Percentiles rank a stretch among this genome's conserved stretches.
These are phyloP conservation scores for Phaffia australis DNA, from an alignment of 768 basidiomycete genomes.

Conservation along the genomic window DNA sequence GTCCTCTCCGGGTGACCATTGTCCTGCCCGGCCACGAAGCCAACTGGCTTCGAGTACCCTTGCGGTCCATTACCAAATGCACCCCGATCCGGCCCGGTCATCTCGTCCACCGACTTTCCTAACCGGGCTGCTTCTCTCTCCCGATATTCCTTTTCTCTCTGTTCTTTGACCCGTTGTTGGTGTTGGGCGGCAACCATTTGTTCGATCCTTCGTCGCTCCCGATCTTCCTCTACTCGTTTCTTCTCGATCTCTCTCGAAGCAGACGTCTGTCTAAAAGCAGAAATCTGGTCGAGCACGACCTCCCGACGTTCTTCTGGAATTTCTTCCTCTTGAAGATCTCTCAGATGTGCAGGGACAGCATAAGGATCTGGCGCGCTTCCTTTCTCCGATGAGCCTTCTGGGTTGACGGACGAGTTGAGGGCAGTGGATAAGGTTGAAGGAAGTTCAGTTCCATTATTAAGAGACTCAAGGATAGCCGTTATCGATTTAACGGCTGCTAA, in stretches of 20 bases:
- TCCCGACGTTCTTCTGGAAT: constrained; percentile 86
- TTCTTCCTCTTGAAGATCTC: constrained; percentile 92
- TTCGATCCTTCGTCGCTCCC: constrained; percentile 44
- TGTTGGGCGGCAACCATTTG: constrained; percentile 10
- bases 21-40: constrained; percentile 56
- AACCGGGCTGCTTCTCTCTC: neutral
- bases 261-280: constrained; percentile 57
- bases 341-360: constrained; percentile 80
- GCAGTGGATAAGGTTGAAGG: constrained; percentile 50
- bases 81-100: constrained; percentile 36
- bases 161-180: neutral
- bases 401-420: constrained; percentile 2
- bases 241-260: constrained; percentile 59
- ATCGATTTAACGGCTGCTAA: constrained; percentile 51
- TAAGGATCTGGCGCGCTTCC: neutral
- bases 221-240: constrained; percentile 78
- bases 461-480: constrained; percentile 25
- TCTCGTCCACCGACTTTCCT: constrained; percentile 31
- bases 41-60: constrained; percentile 64
- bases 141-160: neutral
- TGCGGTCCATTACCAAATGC: constrained; percentile 60
- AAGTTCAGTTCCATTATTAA: constrained; percentile 29
- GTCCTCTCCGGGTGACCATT: constrained; percentile 48
- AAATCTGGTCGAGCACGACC: constrained; percentile 90
- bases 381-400: neutral